A percentile compares a stretch with the other conserved stretches of the same genome.
phyloP scores from a whole-genome alignment of 352 stramenopile species.

The Phytophthora colocasiae region DNA sequence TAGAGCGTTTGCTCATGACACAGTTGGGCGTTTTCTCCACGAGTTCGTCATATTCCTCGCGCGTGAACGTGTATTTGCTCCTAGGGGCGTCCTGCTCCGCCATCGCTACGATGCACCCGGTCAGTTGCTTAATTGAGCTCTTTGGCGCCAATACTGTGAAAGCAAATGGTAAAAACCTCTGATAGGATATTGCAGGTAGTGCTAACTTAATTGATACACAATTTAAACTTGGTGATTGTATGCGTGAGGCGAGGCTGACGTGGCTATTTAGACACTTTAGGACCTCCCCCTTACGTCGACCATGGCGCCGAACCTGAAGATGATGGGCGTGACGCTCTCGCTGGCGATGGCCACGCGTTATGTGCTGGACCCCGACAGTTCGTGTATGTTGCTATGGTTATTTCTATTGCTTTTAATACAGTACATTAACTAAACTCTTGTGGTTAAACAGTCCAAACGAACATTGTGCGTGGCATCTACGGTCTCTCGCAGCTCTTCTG shows the following conservation, averaged over 20 bases:
- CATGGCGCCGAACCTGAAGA: conserved; percentile 83
- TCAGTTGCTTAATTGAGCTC: neutral
- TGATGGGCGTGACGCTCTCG: conserved; percentile 78
- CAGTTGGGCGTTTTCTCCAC: conserved; percentile 48
- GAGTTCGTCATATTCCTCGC: conserved; percentile 70
- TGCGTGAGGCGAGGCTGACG: conserved; percentile 7
- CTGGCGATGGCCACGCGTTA: conserved; percentile 71
- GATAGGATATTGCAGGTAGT: neutral
- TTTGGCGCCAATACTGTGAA: conserved; percentile 16
- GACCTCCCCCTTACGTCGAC: conserved; percentile 4
- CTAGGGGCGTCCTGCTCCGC: conserved; percentile 32
- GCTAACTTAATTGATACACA: conserved; percentile 1
- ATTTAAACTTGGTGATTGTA: conserved; percentile 12
- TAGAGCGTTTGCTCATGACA: conserved; percentile 67
- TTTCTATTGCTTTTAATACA: neutral
- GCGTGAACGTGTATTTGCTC: conserved; percentile 78
- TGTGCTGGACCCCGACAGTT: conserved; percentile 70
- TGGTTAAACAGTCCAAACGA: conserved; percentile 55
- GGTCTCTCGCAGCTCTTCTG: conserved; percentile 71
- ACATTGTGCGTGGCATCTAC: conserved; percentile 63
- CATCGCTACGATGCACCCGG: conserved; percentile 9
- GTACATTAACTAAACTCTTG: neutral
- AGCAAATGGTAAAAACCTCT: neutral
- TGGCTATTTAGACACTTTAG: conserved; percentile 11
- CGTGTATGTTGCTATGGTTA: conserved; percentile 41